A percentile compares a stretch with the other conserved stretches of the same genome.
phyloP scores from a whole-genome alignment of 139 green algal species.

The Micromonas pusilla region DNA sequence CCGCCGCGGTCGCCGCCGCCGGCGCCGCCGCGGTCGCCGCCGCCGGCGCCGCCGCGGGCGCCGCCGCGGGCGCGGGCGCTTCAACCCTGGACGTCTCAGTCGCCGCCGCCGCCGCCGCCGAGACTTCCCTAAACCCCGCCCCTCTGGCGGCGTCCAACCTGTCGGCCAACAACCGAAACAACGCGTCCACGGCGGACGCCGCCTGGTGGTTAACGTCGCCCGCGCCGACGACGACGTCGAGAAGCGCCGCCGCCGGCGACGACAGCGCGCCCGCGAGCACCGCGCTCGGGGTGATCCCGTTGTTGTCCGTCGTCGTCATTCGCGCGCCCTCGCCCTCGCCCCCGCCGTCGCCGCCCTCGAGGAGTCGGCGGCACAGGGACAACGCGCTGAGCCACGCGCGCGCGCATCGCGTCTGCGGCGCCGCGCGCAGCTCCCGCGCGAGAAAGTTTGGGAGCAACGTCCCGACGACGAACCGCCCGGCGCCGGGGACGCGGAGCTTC shows the following conservation, averaged over 20 bases:
- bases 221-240: too few relatives aligned
- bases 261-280: too few relatives aligned
- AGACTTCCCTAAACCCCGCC: background rate
- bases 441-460: background rate
- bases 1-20: background rate
- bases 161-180: background rate
- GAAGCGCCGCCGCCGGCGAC: too few relatives aligned
- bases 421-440: background rate
- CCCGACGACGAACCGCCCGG: background rate
- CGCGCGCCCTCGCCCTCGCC: too few relatives aligned
- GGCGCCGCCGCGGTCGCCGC: background rate
- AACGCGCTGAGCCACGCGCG: background rate
- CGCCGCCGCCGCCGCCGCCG: too few relatives aligned
- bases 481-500: background rate
- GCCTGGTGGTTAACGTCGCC: too few relatives aligned
- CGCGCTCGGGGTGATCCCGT: too few relatives aligned
- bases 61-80: too few relatives aligned
- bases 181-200: too few relatives aligned
- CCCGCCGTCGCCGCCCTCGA: background rate
- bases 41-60: too few relatives aligned
- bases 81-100: background rate
- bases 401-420: background rate
- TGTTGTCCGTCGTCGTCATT: too few relatives aligned
- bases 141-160: background rate
- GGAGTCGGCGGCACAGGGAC: too few relatives aligned